phyloP scores from a whole-genome alignment of 139 green algal species.

The Spirogloea muscicola region DNA sequence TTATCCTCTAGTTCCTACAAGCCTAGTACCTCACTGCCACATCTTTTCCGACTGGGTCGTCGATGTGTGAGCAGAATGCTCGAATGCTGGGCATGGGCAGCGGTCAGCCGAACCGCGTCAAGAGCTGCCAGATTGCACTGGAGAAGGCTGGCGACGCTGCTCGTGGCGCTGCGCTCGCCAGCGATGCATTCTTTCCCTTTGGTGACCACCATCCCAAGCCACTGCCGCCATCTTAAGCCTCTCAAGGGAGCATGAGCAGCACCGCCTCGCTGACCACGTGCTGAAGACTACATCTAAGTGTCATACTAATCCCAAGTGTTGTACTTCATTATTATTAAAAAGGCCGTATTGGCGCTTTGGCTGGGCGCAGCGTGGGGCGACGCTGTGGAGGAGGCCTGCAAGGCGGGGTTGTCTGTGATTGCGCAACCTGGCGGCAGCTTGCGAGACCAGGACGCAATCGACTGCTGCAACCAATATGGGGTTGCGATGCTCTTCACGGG shows the following conservation, averaged over 20 bases:
- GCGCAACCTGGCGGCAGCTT: conserved; percentile 92
- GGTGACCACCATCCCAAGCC: no score
- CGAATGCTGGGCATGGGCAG: conserved; percentile 94
- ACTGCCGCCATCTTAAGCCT: no score
- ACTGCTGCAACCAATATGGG: conserved; percentile 98
- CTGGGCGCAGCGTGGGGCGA: conserved; percentile 81
- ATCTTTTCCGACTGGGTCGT: no score
- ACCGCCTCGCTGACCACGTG: no score
- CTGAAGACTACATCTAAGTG: no score
- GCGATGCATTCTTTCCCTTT: conserved; percentile 99
- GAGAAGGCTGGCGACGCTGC: conserved; percentile 86
- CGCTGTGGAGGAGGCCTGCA: conserved; percentile 91
- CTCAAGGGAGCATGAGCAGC: no score
- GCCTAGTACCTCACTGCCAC: no score
- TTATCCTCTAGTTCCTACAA: no score
- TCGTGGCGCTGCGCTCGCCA: conserved; percentile 84
- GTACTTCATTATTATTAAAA: no score
- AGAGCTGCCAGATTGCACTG: conserved; percentile 85
- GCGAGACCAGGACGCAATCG: conserved; percentile 88
- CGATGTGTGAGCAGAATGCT: no score
- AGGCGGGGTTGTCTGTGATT: conserved; percentile 89
- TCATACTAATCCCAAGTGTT: no score
- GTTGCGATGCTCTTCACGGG: conserved; percentile 90
- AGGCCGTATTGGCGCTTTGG: no score
- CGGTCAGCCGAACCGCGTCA: conserved; percentile 98